Evolutionary conservation across 2,329 filamentous ascomycete species (phyloP).

Genomic region (Calonectria pteridis): DNA sequence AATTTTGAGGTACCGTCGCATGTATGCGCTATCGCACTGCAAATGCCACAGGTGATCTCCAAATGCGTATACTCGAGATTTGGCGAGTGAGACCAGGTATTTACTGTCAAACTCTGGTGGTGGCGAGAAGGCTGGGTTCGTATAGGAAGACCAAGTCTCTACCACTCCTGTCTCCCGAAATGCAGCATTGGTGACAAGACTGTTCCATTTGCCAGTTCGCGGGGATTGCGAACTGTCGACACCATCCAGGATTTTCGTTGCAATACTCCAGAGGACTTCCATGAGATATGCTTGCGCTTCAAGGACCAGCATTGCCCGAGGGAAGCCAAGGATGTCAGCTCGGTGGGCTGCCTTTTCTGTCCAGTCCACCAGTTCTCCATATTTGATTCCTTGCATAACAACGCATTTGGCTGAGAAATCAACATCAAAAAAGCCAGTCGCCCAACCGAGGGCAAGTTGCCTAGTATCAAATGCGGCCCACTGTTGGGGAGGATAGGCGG

Average conservation of each 20-base stretch:
- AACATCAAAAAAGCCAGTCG: background rate
- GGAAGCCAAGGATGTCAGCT: background rate
- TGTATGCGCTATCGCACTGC: background rate
- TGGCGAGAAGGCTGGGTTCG: slow-evolving; percentile 11
- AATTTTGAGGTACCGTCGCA: background rate
- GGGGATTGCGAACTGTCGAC: background rate
- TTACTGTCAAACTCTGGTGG: background rate
- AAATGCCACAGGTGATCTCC: background rate
- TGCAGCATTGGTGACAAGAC: background rate
- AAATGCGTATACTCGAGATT: background rate
- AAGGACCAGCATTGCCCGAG: background rate
- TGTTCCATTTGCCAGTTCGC: background rate
- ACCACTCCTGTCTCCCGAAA: slow-evolving; percentile 1
- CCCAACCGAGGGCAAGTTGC: background rate
- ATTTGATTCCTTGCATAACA: background rate
- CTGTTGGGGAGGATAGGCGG: background rate
- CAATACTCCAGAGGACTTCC: background rate
- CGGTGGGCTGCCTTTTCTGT: background rate
- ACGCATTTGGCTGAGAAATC: background rate
- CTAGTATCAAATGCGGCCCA: background rate
- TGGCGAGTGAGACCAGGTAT: slow-evolving; percentile 9
- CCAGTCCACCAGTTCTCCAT: background rate
- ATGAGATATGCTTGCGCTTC: background rate
- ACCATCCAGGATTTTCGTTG: background rate
- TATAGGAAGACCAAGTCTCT: slow-evolving; percentile 3